A percentile compares a stretch with the other conserved stretches of the same genome.
phyloP scores from a whole-genome alignment of 75 land plant genomes.

The Sequoia sempervirens region DNA sequence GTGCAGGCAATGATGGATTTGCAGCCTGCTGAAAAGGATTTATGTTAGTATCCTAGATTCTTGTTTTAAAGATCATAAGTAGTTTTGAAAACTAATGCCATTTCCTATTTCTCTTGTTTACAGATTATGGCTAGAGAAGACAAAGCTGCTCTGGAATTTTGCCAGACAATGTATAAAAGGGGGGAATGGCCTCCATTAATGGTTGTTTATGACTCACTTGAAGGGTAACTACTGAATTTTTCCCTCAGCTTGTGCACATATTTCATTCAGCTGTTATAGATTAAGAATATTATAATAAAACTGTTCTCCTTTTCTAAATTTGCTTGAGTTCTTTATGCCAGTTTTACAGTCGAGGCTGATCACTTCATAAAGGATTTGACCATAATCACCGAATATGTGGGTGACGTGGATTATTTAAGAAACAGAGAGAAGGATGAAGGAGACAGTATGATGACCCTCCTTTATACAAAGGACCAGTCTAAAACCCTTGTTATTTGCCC shows the following conservation, averaged over 20 bases:
- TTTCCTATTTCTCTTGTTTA: neutral
- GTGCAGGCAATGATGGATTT: neutral
- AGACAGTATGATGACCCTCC: conserved; percentile 53
- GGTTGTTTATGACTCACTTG: conserved; percentile 68
- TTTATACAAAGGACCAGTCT: conserved; percentile 23
- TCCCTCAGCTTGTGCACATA: neutral
- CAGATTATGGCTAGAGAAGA: conserved; percentile 73
- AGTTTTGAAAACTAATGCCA: neutral
- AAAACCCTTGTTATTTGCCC: conserved; percentile 51
- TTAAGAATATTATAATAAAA: neutral
- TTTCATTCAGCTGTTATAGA: neutral
- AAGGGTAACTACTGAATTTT: conserved; percentile 44
- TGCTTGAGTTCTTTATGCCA: conserved; percentile 7
- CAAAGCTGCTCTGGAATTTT: conserved; percentile 50
- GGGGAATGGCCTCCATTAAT: conserved; percentile 82
- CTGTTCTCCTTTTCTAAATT: neutral
- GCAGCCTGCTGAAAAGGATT: neutral
- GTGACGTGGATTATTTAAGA: conserved; percentile 47
- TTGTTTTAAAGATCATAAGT: neutral
- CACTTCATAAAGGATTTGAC: conserved; percentile 44
- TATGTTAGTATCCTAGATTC: neutral
- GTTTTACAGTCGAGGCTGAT: conserved; percentile 54
- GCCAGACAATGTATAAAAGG: conserved; percentile 64
- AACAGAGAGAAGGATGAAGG: conserved; percentile 45
- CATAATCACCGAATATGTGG: conserved; percentile 47